Percentiles rank a stretch among this genome's conserved stretches.
These are phyloP conservation scores for Suillus bovinus DNA, from an alignment of 768 basidiomycete genomes.

Conservation along the genomic window DNA sequence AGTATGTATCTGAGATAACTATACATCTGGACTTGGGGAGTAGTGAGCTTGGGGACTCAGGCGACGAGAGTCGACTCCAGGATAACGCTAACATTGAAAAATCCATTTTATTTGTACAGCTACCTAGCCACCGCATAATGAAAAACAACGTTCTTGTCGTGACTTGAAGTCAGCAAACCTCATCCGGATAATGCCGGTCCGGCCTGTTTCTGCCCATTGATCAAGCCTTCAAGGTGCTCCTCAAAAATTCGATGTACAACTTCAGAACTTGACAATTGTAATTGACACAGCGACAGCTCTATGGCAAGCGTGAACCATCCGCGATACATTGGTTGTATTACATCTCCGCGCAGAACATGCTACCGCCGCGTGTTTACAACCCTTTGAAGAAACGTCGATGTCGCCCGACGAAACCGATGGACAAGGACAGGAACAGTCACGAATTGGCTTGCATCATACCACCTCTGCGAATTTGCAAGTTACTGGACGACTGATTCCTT, in stretches of 20 bases:
- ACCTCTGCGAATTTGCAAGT: background rate
- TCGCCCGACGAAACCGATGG: background rate
- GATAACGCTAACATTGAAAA: background rate
- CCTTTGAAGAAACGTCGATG: background rate
- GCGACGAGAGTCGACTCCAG: no score
- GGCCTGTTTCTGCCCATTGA: background rate
- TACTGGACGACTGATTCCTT: conserved; percentile 36
- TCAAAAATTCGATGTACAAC: background rate
- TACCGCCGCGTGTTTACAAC: background rate
- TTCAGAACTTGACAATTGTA: background rate
- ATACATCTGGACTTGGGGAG: background rate
- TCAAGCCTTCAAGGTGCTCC: background rate
- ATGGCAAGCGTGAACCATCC: background rate
- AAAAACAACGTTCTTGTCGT: no score
- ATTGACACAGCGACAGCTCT: background rate
- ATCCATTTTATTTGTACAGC: no score
- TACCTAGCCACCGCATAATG: no score
- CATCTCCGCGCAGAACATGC: background rate
- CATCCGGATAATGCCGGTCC: background rate
- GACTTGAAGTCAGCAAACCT: background rate
- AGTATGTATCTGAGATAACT: background rate
- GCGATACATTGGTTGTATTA: background rate
- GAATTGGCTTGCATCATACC: background rate
- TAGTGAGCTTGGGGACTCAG: no score
- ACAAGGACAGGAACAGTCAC: background rate